Conservation (phyloP, 2,329 filamentous ascomycete genomes). For the Fusarium cicatricum region DNA sequence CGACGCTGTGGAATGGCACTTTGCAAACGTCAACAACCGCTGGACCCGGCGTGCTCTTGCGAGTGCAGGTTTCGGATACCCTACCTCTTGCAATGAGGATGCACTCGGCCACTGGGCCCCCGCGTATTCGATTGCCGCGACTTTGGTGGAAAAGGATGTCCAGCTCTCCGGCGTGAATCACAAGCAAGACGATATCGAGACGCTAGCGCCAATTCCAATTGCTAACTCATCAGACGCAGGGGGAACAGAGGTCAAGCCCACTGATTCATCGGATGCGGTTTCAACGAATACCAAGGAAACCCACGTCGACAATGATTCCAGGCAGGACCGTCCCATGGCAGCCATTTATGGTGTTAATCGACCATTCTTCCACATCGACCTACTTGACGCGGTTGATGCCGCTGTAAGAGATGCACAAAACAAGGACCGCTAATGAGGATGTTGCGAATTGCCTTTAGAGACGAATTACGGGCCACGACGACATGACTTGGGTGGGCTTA, state of each 20-base stretch:
- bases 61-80: slow-evolving; percentile 63
- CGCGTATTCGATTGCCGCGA: slow-evolving; percentile 46
- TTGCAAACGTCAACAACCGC: slow-evolving; percentile 62
- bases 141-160: slow-evolving; percentile 24
- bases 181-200: slow-evolving; percentile 13
- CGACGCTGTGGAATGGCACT: slow-evolving; percentile 59
- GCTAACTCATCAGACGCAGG: not conserved
- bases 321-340: slow-evolving; percentile 15
- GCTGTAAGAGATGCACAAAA: slow-evolving; percentile 44
- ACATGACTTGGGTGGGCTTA: slow-evolving; percentile 9
- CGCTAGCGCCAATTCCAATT: not conserved
- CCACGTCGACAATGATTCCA: not conserved
- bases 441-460: not conserved
- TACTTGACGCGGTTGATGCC: slow-evolving; percentile 52
- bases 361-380: slow-evolving; percentile 58
- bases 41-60: slow-evolving; percentile 67
- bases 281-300: not conserved
- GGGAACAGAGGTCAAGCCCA: not conserved
- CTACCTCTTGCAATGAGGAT: slow-evolving; percentile 40
- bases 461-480: not conserved
- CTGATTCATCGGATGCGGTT: not conserved
- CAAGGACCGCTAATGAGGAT: slow-evolving; percentile 28
- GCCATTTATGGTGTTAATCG: slow-evolving; percentile 53
- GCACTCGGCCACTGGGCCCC: slow-evolving; percentile 45
- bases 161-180: not conserved